These are phyloP conservation scores for Kazachstania psychrophila DNA, from an alignment of 805 yeast genomes.

Conservation along the genomic window DNA sequence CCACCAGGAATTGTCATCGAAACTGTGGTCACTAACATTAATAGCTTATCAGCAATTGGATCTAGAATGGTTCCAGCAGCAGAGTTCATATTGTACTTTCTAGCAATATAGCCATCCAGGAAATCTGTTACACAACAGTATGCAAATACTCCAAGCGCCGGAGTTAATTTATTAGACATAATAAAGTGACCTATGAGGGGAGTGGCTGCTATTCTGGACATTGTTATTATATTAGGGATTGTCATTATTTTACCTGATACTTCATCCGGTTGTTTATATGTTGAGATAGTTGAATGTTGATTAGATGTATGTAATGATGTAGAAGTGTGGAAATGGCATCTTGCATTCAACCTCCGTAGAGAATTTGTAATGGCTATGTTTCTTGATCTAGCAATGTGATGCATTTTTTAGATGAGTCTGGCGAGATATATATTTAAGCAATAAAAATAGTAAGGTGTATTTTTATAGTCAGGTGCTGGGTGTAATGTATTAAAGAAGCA, in stretches of 20 bases:
- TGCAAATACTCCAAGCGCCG: slow-evolving; percentile 65
- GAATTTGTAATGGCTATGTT: not conserved
- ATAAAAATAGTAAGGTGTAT: no score
- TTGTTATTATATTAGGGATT: slow-evolving; percentile 76
- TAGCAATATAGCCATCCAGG: slow-evolving; percentile 85
- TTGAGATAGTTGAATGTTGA: not conserved
- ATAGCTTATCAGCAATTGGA: slow-evolving; percentile 88
- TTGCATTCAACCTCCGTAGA: not conserved
- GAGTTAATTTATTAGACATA: slow-evolving; percentile 48
- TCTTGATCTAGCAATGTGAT: no score
- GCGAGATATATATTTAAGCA: no score
- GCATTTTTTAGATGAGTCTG: no score
- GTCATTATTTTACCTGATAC: slow-evolving; percentile 3
- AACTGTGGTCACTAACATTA: slow-evolving; percentile 79
- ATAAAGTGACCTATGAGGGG: slow-evolving; percentile 81
- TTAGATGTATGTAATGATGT: not conserved
- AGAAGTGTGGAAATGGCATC: not conserved
- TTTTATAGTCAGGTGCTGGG: no score
- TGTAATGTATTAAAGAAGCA: no score
- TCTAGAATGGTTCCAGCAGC: slow-evolving; percentile 86
- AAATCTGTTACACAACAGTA: slow-evolving; percentile 89
- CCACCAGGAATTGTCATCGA: slow-evolving; percentile 47
- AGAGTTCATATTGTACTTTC: slow-evolving; percentile 65
- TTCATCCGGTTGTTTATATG: not conserved
- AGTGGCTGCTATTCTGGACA: slow-evolving; percentile 69